phyloP scores from a whole-genome alignment of 202 grass and related monocot species.

The Bolboschoenoplectus hybrid region DNA sequence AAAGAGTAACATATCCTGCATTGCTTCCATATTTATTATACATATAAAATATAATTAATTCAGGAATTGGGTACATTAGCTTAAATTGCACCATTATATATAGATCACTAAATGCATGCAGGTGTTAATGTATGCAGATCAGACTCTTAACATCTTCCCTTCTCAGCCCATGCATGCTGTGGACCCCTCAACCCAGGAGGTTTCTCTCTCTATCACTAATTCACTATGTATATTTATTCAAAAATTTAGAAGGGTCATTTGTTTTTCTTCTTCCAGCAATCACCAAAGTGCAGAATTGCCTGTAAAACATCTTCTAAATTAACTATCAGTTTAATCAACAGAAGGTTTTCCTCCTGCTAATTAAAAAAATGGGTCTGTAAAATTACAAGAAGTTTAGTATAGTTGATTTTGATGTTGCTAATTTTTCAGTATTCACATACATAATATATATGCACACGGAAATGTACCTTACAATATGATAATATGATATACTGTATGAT shows the following conservation, averaged over 20 bases:
- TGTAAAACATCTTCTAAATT: not conserved
- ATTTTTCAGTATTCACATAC: not conserved
- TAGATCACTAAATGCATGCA: slow-evolving; percentile 38
- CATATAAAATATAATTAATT: not conserved
- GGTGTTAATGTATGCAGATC: slow-evolving; percentile 56
- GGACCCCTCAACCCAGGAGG: slow-evolving; percentile 63
- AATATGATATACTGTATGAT: not conserved
- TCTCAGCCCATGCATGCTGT: slow-evolving; percentile 81
- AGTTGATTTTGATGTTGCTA: not conserved
- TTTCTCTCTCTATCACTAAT: slow-evolving; percentile 23
- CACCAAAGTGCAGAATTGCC: not conserved
- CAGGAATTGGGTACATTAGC: not conserved
- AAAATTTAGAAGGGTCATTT: not conserved
- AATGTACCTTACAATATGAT: not conserved
- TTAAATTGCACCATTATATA: slow-evolving; percentile 24
- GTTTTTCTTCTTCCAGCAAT: not conserved
- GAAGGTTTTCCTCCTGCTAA: not conserved
- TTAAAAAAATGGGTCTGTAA: not conserved
- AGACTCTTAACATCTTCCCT: slow-evolving; percentile 92
- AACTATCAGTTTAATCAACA: not conserved
- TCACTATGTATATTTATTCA: not conserved
- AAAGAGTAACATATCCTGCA: slow-evolving; percentile 11
- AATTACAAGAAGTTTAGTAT: not conserved
- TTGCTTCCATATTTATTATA: not conserved
- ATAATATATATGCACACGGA: not conserved